Base-by-base conservation (phyloP, 768 basidiomycete species). In the Amanita muscaria region DNA sequence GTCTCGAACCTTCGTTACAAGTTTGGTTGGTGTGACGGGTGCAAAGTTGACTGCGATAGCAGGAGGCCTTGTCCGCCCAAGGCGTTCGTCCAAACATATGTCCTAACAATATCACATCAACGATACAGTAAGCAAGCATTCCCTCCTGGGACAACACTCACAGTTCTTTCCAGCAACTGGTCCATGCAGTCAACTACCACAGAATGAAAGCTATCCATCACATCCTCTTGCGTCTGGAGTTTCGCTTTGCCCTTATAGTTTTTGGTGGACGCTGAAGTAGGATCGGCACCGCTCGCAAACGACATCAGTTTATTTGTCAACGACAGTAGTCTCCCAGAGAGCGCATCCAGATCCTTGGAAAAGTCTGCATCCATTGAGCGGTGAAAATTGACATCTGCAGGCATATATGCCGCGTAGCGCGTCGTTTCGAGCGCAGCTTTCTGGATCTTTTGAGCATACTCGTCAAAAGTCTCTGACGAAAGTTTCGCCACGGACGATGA, bases 121-220 rank as follows among this genome's bases (percentile, higher is more conserved):
- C 29, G 12, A 33, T n/a, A n/a, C n/a, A n/a, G n/a, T n/a, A n/a
- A n/a, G n/a, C n/a, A 22, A 22, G 32, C 22, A 10, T 29, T 32
- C 12, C 3, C 6, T 23, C 1, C n/a, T 6, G 21, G 35, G 16
- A 10, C 25, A 40, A 43, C 19, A 62, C 79, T 62, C 53, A 86
- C 90, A 3, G 89, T 86, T 42, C 79, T 73, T 63, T 98, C 96
- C 47, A 96, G 62, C 42, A 97, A 60, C 37, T 75, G 72, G 58
- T 99, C 94, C 72, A 94, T 76, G 0, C 78, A 68, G 56, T 91
- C 88, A n/a, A 88, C 83, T 2, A 94, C 72, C 16, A 77, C 61
- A 14, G 77, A 68, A 51, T 85, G 76, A 59, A 91, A 94, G 51
- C 77, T 79, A 59, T 96, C 93, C 24, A 88, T 63, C 3, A 93